These are phyloP conservation scores for Luvunga scandens DNA, from an alignment of 345 rosid species.

Conservation along the genomic window DNA sequence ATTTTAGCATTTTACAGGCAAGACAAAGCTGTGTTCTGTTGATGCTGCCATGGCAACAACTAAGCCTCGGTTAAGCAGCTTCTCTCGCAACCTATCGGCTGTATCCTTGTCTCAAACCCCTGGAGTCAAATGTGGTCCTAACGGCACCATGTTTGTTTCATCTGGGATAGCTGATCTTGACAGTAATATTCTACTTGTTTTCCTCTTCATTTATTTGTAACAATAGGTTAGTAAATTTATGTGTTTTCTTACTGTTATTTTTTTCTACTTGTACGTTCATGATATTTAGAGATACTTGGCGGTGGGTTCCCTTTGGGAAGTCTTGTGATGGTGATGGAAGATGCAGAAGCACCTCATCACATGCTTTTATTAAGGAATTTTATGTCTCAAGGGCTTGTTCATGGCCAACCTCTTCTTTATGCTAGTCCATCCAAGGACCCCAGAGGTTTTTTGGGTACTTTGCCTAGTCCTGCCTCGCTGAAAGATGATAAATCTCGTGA, in stretches of 20 bases:
- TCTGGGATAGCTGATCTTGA: conserved; percentile 91
- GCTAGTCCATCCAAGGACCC: conserved; percentile 83
- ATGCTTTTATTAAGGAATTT: conserved; percentile 89
- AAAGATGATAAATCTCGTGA: conserved; percentile 57
- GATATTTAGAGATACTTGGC: conserved; percentile 62
- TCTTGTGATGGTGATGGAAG: conserved; percentile 94
- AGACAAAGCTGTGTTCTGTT: background rate
- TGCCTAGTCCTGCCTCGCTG: conserved; percentile 63
- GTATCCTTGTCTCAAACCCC: conserved; percentile 45
- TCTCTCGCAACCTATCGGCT: conserved; percentile 61
- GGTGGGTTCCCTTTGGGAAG: conserved; percentile 89
- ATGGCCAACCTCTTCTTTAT: conserved; percentile 74
- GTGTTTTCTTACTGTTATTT: conserved; percentile 9
- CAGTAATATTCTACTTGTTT: conserved; percentile 39
- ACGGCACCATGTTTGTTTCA: conserved; percentile 65
- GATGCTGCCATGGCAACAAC: conserved; percentile 52
- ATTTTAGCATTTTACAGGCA: background rate
- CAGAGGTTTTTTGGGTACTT: conserved; percentile 80
- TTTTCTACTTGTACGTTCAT: conserved; percentile 2
- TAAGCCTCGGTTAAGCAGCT: conserved; percentile 70
- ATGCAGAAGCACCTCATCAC: conserved; percentile 96
- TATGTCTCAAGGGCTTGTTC: conserved; percentile 96
- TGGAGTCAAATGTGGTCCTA: conserved; percentile 82
- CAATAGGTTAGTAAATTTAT: background rate
- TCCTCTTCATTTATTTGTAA: background rate